Conservation (phyloP, 495 filamentous ascomycete species). For the Achaetomiella virescens region DNA sequence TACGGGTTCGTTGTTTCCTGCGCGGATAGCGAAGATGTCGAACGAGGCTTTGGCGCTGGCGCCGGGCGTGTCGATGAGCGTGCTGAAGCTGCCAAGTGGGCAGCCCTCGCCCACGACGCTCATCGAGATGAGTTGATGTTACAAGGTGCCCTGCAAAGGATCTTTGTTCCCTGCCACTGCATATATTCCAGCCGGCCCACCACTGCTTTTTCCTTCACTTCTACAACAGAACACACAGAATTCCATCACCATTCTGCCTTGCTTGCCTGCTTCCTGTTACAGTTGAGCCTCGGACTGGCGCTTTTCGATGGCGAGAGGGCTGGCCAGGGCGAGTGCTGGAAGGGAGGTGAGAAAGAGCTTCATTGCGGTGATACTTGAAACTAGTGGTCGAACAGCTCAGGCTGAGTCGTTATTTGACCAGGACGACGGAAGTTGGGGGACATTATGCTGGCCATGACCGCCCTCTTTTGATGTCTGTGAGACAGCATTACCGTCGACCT, state of each 20-base stretch:
- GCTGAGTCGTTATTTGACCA: no score
- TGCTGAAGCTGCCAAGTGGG: background rate
- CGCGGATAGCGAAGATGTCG: background rate
- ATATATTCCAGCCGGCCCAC: no score
- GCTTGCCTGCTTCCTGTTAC: no score
- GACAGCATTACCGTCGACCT: no score
- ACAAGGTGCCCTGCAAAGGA: no score
- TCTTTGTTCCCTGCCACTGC: no score
- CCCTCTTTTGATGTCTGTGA: background rate
- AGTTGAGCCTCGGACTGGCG: background rate
- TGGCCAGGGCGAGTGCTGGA: background rate
- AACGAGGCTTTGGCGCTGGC: background rate
- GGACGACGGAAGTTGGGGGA: no score
- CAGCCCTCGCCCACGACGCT: background rate
- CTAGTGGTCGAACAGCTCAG: no score
- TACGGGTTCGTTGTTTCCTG: background rate
- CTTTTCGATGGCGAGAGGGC: background rate
- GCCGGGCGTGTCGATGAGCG: background rate
- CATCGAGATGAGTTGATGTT: background rate
- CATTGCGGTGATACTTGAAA: background rate
- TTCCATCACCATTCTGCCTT: no score
- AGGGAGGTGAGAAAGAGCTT: background rate
- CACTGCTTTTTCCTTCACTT: no score
- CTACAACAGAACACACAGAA: no score
- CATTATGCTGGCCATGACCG: background rate